A percentile compares a stretch with the other conserved stretches of the same genome.
These are phyloP conservation scores for Dioscorea dumetorum DNA, from an alignment of 106 monocot species.

Conservation along the genomic window DNA sequence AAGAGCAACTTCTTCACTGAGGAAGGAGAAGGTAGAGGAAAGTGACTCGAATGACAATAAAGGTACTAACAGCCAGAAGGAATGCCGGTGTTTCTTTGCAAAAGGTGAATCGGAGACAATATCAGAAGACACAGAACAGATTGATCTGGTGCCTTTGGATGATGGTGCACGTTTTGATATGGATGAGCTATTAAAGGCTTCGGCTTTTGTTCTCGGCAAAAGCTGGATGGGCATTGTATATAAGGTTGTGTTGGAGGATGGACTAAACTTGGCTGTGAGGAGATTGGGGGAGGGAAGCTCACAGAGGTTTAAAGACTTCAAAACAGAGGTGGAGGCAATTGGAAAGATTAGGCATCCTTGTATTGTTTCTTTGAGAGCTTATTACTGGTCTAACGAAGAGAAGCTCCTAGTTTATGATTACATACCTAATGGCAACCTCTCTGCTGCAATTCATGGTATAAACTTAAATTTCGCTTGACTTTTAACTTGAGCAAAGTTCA, in stretches of 20 bases:
- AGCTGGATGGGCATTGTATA: conserved; percentile 66
- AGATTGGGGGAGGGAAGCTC: conserved; percentile 69
- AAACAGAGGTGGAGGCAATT: conserved; percentile 51
- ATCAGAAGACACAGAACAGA: conserved; percentile 43
- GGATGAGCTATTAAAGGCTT: conserved; percentile 67
- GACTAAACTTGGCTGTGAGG: conserved; percentile 51
- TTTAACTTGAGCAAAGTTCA: too few species aligned
- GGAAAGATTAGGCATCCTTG: conserved; percentile 60
- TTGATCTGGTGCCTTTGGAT: conserved; percentile 49
- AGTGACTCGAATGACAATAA: conserved; percentile 14
- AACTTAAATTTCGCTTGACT: not conserved
- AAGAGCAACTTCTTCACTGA: conserved; percentile 22
- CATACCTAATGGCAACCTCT: conserved; percentile 63
- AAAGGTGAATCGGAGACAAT: conserved; percentile 36
- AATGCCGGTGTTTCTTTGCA: conserved; percentile 49
- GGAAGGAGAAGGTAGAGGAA: conserved; percentile 9
- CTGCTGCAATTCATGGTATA: conserved; percentile 56
- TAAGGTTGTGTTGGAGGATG: conserved; percentile 70
- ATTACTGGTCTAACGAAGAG: conserved; percentile 86
- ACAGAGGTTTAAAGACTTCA: conserved; percentile 63
- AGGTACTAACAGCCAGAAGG: conserved; percentile 22
- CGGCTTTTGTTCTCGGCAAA: conserved; percentile 74
- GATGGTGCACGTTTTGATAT: conserved; percentile 30
- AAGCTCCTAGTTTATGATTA: conserved; percentile 82
- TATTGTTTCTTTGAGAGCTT: conserved; percentile 63